Percentiles rank a stretch among this genome's conserved stretches.
These are phyloP conservation scores for Ilyonectria sp. DNA, from an alignment of 2,329 filamentous ascomycete genomes.

Conservation along the genomic window DNA sequence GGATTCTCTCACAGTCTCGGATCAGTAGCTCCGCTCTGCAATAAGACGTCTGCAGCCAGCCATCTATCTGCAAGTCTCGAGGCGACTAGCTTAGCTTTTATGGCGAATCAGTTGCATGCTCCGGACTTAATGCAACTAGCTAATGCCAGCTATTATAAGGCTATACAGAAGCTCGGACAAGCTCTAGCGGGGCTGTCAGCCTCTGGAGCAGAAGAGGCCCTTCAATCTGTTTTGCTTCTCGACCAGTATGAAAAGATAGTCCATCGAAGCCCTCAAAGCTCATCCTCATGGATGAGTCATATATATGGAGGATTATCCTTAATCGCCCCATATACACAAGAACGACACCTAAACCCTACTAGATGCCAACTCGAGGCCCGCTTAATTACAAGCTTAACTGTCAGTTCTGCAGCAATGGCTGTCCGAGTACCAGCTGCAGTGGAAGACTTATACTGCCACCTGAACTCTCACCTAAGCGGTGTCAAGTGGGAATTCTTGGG, in stretches of 20 bases:
- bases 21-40: neutral
- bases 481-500: slow-evolving; percentile 9
- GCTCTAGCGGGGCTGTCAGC: neutral
- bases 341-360: neutral
- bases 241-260: slow-evolving; percentile 49
- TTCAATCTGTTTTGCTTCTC: slow-evolving; percentile 46
- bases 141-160: neutral
- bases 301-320: slow-evolving; percentile 41
- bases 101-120: slow-evolving; percentile 28
- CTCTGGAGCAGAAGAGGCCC: slow-evolving; percentile 27
- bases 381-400: slow-evolving; percentile 1
- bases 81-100: slow-evolving; percentile 44
- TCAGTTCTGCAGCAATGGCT: slow-evolving; percentile 2
- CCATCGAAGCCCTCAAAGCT: slow-evolving; percentile 21
- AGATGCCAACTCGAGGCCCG: slow-evolving; percentile 1
- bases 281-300: slow-evolving; percentile 39
- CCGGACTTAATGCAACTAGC: slow-evolving; percentile 23
- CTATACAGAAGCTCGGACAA: neutral
- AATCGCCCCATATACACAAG: slow-evolving; percentile 26
- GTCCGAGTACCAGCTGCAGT: slow-evolving; percentile 1
- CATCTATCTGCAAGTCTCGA: slow-evolving; percentile 44
- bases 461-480: neutral
- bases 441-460: neutral
- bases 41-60: neutral
- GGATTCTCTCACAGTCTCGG: slow-evolving; percentile 8